Base-by-base conservation (phyloP, 1,284 basidiomycete genomes). In the Boletus semigastroideus region DNA sequence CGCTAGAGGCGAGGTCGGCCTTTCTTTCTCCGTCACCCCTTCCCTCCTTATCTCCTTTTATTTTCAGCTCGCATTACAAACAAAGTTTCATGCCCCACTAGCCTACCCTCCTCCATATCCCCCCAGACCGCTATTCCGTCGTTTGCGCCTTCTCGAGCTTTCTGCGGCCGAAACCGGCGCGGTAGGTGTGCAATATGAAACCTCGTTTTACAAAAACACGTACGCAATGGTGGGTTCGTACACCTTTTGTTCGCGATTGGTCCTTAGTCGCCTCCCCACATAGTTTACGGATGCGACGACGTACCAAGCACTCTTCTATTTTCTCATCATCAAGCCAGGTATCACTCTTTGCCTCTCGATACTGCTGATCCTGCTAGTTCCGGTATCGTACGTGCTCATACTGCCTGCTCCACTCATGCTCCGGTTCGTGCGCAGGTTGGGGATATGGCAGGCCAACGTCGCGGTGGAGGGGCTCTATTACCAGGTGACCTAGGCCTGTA, bases 291-390 rank as follows among this genome's bases (percentile, higher is more conserved):
- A 90, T 61, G 72, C 85, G 38, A 87, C 85, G 13, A 86, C 87
- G 22, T 90, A 89, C 65, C 86, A 87, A 71, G 83, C 89, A 0
- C 75, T 91, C 5, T 90, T 91, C 73, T 91, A 91, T 67, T 91
- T 91, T 70, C 77, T 91, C 51, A 85, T 91, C 50, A 83, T 91
- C 74, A 91, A 91, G 67, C 86, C 89, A 2, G 77, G 80, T 36
- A 86, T 91, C 65, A 89, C 87, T 4, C 67, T 91, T n/a, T 70
- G 86, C 17, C 71, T 90, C 28, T 78, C 79, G 6, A 63, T 88
- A 14, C 59, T 73, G 14, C 65, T 89, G 42, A 36, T 87, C 17
- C 68, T 80, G 14, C 55, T 87, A 49, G 78, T 82, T n/a, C 72
- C 87, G 0, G 74, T 86, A 5, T 71, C 78, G 19, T 70, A 87